Base-by-base conservation (phyloP, 2,329 filamentous ascomycete species). In the Trichoderma aggressivum region DNA sequence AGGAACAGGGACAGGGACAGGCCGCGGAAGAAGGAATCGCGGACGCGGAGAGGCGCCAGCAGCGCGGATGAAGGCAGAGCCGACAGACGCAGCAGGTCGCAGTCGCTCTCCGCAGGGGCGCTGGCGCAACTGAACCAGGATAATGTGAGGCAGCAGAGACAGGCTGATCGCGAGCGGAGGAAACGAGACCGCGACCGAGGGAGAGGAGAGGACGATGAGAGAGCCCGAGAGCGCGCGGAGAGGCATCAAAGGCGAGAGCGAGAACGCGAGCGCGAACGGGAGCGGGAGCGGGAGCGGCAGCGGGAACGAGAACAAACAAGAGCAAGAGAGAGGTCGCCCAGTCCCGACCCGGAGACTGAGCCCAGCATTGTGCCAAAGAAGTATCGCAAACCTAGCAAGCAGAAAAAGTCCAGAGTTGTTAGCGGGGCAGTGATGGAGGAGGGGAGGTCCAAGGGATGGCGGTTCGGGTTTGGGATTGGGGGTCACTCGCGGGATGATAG, bases 361-460 rank as follows among this genome's bases (percentile, higher is more conserved):
- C 78, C 81, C 12, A 43, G 24, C 16, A 69, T 69, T 36, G 56
- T 58, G n/a, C 65, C 65, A 11, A 69, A 78, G 81, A 53, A 83
- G 75, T 73, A 79, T 79, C 16, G 78, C 77, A 66, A 81, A 81
- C 63, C 79, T 80, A 50, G 56, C 53, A 58, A 58, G n/a, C 65
- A 69, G 55, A 86, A 85, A 74, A 88, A 89, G 77, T 85, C 85
- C 70, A 83, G 91, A 72, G 84, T 92, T n/a, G 90, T 91, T 24
- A 93, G 91, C 73, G 91, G 91, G 24, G 89, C 90, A 0, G 81
- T 91, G 21, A 82, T 92, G 75, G 91, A 93, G 76, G 91, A 93
- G 78, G 91, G 91, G 0, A 80, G 83, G n/a, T 80, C 80, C 7
- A 78, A 74, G 24, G 61, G 65, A 12, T 79, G 43, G 67, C 28